A percentile compares a stretch with the other conserved stretches of the same genome.
Conservation (phyloP, 805 yeast genomes). For the Jamesozyma spencerorum region DNA sequence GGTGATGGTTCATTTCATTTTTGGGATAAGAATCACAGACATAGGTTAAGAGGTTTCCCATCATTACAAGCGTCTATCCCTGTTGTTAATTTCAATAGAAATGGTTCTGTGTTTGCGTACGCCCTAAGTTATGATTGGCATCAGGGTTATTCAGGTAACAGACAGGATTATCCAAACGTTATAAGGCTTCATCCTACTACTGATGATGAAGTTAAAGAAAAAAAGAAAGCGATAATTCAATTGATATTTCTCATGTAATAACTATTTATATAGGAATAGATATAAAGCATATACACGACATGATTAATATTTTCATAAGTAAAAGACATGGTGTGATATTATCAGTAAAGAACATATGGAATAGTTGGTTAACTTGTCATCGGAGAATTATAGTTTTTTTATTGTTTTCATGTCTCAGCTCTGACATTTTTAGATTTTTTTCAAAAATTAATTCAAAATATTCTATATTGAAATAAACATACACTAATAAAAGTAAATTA, state of each 20-base stretch:
- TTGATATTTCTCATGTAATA: neutral
- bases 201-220: slow-evolving; percentile 73
- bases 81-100: slow-evolving; percentile 70
- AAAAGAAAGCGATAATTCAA: slow-evolving; percentile 26
- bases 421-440: no score
- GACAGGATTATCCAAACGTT: slow-evolving; percentile 62
- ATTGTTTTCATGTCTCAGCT: no score
- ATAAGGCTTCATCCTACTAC: slow-evolving; percentile 76
- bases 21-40: slow-evolving; percentile 93
- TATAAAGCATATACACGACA: no score
- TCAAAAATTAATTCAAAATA: no score
- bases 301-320: no score
- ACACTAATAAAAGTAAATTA: no score
- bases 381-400: no score
- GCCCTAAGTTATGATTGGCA: slow-evolving; percentile 95
- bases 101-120: slow-evolving; percentile 80
- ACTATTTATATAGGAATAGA: no score
- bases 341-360: no score
- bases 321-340: no score
- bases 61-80: slow-evolving; percentile 59
- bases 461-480: no score
- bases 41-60: slow-evolving; percentile 75
- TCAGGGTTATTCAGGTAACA: slow-evolving; percentile 74
- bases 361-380: no score
- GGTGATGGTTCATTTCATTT: slow-evolving; percentile 87